Evolutionary conservation across 768 basidiomycete genomes (phyloP), one percentile per base, ranked within the genome.

Genomic region (Tulasnella sp.): DNA sequence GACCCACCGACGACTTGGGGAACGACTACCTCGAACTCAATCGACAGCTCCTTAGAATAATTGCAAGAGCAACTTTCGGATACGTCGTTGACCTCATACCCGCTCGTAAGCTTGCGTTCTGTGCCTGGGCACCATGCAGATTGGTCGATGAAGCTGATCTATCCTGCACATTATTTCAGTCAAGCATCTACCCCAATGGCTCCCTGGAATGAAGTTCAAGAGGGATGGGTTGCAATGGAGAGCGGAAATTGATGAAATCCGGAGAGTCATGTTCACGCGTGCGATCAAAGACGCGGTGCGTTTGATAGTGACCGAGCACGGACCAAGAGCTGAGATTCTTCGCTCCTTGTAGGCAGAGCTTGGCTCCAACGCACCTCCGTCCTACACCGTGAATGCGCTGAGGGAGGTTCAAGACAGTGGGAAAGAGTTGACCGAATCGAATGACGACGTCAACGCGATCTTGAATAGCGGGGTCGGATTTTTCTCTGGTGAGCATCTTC

Each of bases 141-240:
- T 2, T 16, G 44, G 14, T 46, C 2, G 16, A 1, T 46, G 44
- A 14, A 46, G 44, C 14, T 46, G 44, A 8, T 46, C 44, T 2
- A n/a, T n/a, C n/a, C 44, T 14, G 44, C 11, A 46, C 8, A 8
- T 16, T 14, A 46, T 16, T 46, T 50, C n/a, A 78, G 77, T 78
- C 50, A 16, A 41, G 41, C 60, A 78, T 41, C 58, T 78, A n/a
- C 77, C 77, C 20, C 34, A 20, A 20, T 78, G 77, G 77, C 18
- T 78, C 22, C 77, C n/a, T n/a, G 41, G 41, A 3, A 41, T 41
- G 41, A 41, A 41, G 44, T 78, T 78, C 54, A 78, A 78, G 34
- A 46, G 54, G 11, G 54, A 78, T 22, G 77, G 54, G 12, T 31
- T 14, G 1, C 7, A 40, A 24, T 54, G 34, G 48, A 60, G 58